These are phyloP conservation scores for Scenedesmus sp. DNA, from an alignment of 163 green algal species.

Conservation along the genomic window DNA sequence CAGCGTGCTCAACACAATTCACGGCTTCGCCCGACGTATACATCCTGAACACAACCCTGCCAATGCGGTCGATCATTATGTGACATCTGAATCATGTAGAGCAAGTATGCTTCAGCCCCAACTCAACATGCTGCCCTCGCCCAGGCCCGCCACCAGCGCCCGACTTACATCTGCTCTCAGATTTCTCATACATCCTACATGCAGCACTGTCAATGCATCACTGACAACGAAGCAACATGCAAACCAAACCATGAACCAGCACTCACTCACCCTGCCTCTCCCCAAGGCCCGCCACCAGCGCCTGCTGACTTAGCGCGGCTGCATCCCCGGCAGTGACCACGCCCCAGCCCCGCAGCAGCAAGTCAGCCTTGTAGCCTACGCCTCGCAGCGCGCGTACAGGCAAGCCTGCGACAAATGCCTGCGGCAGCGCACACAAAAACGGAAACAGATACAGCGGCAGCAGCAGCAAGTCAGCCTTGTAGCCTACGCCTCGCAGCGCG, in stretches of 20 bases:
- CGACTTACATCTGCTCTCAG: too few relatives aligned
- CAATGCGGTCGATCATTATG: too few relatives aligned
- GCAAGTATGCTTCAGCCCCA: too few relatives aligned
- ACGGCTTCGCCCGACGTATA: too few relatives aligned
- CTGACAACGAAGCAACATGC: background rate
- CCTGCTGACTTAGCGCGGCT: conserved; percentile 38
- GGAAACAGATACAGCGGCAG: background rate
- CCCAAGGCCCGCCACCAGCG: conserved; percentile 68
- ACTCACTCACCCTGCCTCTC: conserved; percentile 35
- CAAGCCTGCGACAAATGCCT: conserved; percentile 76
- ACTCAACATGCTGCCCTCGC: too few relatives aligned
- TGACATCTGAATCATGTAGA: too few relatives aligned
- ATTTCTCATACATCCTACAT: too few relatives aligned
- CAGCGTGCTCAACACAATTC: too few relatives aligned
- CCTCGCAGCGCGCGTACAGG: conserved; percentile 77
- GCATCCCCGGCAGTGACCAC: conserved; percentile 67
- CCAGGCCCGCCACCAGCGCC: too few relatives aligned
- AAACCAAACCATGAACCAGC: background rate
- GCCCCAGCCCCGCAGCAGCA: conserved; percentile 65
- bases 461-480: conserved; percentile 73
- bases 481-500: conserved; percentile 74
- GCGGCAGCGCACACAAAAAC: background rate
- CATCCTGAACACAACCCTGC: too few relatives aligned
- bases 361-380: conserved; percentile 72
- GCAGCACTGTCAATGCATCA: too few relatives aligned